Base-by-base conservation (phyloP, 1,284 basidiomycete genomes). In the Puccinia coronata region DNA sequence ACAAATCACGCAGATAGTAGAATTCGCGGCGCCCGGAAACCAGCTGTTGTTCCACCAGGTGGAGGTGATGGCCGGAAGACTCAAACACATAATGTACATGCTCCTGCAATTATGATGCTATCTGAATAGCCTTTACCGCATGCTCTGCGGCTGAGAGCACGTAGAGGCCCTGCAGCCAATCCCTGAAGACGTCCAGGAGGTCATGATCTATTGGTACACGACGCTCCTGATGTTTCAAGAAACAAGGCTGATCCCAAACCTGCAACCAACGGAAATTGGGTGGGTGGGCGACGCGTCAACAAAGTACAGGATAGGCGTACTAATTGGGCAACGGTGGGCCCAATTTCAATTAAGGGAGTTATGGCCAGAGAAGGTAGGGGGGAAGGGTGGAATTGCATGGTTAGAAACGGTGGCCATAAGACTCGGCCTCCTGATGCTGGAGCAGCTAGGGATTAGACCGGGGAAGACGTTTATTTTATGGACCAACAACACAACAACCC, bases 51-150 rank as follows among this genome's bases (percentile, higher is more conserved):
- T 16, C 61, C 14, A 39, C 61, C 12, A 67, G n/a, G 65, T 43
- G 1, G 65, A 51, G 23, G 43, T 55, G 14, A 25, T 53, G 51
- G 28, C 55, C 11, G 51, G 71, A 34, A n/a, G 51, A 39, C 36
- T 51, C 39, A 51, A 51, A 4, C 49, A 51, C 49, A 20, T 20
- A 11, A 4, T 20, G 11, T 28, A 39, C 4, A 1, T 57, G 3
- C 47, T 72, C 43, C 70, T 49, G 1, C 70, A 72, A 23, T 28
- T 72, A 55, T 18, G 53, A 2, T 72, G 47, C 34, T 72, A 72
- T 28, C 25, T 72, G 0, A 23, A 36, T 11, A 3, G n/a, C 18
- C 8, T 72, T 2, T 53, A 72, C 51, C 20, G 28, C 25, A 36
- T 31, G 36, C 1, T 25, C 18, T 36, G 34, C 2, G 57, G 28